phyloP scores from a whole-genome alignment of 352 stramenopile species.

The Pythium monospermum region DNA sequence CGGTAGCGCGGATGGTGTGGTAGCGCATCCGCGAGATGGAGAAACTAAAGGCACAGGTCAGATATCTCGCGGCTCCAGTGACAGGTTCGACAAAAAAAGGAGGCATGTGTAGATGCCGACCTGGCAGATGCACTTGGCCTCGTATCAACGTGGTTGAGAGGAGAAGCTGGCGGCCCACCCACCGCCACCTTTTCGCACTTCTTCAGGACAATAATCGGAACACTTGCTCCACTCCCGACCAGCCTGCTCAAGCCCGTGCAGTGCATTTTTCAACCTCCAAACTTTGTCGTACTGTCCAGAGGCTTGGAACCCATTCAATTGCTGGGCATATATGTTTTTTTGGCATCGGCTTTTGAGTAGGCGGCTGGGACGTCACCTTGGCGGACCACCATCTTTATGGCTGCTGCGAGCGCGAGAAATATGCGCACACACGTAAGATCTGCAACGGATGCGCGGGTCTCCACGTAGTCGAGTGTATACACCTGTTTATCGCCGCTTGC shows the following conservation, averaged over 20 bases:
- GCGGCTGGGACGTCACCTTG: conserved; percentile 11
- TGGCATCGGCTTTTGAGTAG: conserved; percentile 6
- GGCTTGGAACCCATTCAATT: neutral
- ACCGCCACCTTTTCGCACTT: neutral
- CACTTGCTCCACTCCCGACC: conserved; percentile 23
- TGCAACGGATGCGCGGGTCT: conserved; percentile 8
- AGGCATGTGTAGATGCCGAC: neutral
- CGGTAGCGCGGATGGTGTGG: too few species aligned
- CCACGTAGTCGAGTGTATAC: neutral
- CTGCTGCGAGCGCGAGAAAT: conserved; percentile 11
- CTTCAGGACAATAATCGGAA: conserved; percentile 12
- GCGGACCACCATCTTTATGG: neutral
- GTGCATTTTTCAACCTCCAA: conserved; percentile 14
- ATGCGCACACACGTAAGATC: conserved; percentile 1
- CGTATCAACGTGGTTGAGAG: too few species aligned
- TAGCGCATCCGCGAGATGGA: too few species aligned
- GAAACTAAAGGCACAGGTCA: too few species aligned
- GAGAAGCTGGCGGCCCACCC: too few species aligned
- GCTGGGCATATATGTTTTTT: conserved; percentile 7
- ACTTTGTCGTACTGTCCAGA: conserved; percentile 3
- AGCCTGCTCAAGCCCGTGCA: conserved; percentile 31
- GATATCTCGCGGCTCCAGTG: too few species aligned
- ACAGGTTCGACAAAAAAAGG: conserved; percentile 20
- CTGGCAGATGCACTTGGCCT: conserved; percentile 25
- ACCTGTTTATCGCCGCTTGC: conserved; percentile 1